A percentile compares a stretch with the other conserved stretches of the same genome.
phyloP scores from a whole-genome alignment of 352 stramenopile species.

The Pythium utonaiense region DNA sequence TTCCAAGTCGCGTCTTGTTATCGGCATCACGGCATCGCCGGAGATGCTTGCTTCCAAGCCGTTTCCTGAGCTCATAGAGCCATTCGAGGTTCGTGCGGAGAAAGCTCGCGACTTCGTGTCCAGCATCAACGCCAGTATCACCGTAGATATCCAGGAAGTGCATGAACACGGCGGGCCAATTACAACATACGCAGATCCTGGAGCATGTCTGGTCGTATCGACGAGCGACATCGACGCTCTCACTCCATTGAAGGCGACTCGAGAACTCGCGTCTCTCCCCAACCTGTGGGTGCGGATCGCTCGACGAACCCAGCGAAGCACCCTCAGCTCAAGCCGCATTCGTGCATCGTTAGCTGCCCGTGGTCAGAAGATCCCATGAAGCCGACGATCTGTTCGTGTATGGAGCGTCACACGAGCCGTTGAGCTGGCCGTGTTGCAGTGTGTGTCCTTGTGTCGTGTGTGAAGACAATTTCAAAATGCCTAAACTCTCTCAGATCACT shows the following conservation, averaged over 20 bases:
- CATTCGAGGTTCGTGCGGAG: conserved; percentile 46
- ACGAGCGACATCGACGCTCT: conserved; percentile 2
- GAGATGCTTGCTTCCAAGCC: conserved; percentile 10
- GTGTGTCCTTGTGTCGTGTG: too few relatives aligned
- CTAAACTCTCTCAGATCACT: too few relatives aligned
- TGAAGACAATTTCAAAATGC: too few relatives aligned
- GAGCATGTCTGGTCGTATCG: background rate
- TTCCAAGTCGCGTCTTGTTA: conserved; percentile 40
- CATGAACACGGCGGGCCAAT: conserved; percentile 27
- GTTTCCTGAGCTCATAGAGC: conserved; percentile 53
- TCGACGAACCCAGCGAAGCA: conserved; percentile 73
- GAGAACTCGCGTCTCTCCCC: conserved; percentile 37
- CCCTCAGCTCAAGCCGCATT: conserved; percentile 78
- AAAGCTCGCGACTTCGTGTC: conserved; percentile 52
- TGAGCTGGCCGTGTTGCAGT: too few relatives aligned
- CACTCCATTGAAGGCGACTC: conserved; percentile 20
- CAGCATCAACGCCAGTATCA: conserved; percentile 53
- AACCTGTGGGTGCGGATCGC: conserved; percentile 56
- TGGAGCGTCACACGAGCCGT: too few relatives aligned
- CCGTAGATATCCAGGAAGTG: conserved; percentile 69
- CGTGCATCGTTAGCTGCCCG: conserved; percentile 42
- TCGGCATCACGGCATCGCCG: conserved; percentile 47
- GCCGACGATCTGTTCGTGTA: too few relatives aligned
- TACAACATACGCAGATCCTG: background rate
- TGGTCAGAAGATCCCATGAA: background rate